Base-by-base conservation (phyloP, 345 rosid genomes). In the Salix arbutifolia region DNA sequence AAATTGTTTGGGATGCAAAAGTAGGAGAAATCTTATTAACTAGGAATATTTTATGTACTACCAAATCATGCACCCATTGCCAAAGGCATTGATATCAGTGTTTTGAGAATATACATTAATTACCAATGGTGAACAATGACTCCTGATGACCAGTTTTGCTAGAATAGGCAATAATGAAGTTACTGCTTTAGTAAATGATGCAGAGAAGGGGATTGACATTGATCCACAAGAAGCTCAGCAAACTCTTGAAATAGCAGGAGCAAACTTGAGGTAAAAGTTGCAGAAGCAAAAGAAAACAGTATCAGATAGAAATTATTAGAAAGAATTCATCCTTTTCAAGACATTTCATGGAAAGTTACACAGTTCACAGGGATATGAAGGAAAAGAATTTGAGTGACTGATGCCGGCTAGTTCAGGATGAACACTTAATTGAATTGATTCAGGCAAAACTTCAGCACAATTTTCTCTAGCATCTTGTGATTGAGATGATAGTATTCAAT, bases 151-250 rank as follows among this genome's bases (percentile, higher is more conserved):
- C 38, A 50, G 25, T 61, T 58, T 37, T 61, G 58, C 58, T 11
- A 40, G 56, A 26, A 62, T 42, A 56, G 64, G 64, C 13, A 58
- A 58, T 7, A 58, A 58, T 58, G 64, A 58, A 4, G 26, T 58
- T 58, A 68, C 38, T 0, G 16, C 12, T 30, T 65, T 65, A 30
- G 68, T 65, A 65, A 16, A 65, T 28, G 37, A 64, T 13, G 40
- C 9, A 1, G 8, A 65, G 37, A 65, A 65, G 68, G 68, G 37
- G 10, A 65, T 13, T 30, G 40, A 65, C 37, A 65, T 30, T 65
- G 68, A 65, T 65, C 68, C 37, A 65, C 17, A 65, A 26, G n/a
- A 65, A 65, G 68, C 68, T 65, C 8, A 16, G n/a, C 68, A 65
- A 5, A 65, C 68, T 65, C n/a, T 65, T 26, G 40, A 65, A 65